A percentile compares a stretch with the other conserved stretches of the same genome.
phyloP scores from a whole-genome alignment of 345 rosid species.

The Nasturtium officinale region DNA sequence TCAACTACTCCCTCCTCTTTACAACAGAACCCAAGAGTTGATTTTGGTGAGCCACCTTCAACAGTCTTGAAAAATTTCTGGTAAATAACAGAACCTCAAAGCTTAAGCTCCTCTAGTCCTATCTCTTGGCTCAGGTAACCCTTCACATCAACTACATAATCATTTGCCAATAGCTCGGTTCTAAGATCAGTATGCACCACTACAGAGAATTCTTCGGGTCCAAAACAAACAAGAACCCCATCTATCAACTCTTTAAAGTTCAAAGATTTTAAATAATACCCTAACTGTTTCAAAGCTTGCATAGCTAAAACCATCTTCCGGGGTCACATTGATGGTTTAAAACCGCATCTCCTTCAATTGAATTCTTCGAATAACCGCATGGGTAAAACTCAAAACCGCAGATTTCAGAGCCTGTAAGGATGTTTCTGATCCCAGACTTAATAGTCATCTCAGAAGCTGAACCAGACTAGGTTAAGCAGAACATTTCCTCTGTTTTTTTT shows the following conservation, averaged over 20 bases:
- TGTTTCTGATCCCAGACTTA: slow-evolving; percentile 70
- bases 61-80: slow-evolving; percentile 48
- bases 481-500: neutral
- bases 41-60: slow-evolving; percentile 52
- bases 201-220: slow-evolving; percentile 62
- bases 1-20: slow-evolving; percentile 54
- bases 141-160: slow-evolving; percentile 45
- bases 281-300: slow-evolving; percentile 84
- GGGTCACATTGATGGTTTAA: slow-evolving; percentile 80
- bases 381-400: slow-evolving; percentile 82
- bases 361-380: slow-evolving; percentile 85
- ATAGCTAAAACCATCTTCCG: slow-evolving; percentile 79
- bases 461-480: neutral
- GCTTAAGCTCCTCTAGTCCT: slow-evolving; percentile 54
- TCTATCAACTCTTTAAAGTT: slow-evolving; percentile 50
- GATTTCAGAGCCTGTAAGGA: slow-evolving; percentile 64
- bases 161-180: slow-evolving; percentile 29
- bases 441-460: slow-evolving; percentile 62
- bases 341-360: slow-evolving; percentile 66
- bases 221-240: slow-evolving; percentile 65
- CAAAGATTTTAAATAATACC: slow-evolving; percentile 47
- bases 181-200: slow-evolving; percentile 57
- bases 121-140: slow-evolving; percentile 58
- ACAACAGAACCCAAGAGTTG: slow-evolving; percentile 59
- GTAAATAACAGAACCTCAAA: slow-evolving; percentile 60